Percentiles rank a stretch among this genome's conserved stretches.
Evolutionary conservation across 257 asterid genomes (phyloP).

Genomic region (Penstemon newberryi): DNA sequence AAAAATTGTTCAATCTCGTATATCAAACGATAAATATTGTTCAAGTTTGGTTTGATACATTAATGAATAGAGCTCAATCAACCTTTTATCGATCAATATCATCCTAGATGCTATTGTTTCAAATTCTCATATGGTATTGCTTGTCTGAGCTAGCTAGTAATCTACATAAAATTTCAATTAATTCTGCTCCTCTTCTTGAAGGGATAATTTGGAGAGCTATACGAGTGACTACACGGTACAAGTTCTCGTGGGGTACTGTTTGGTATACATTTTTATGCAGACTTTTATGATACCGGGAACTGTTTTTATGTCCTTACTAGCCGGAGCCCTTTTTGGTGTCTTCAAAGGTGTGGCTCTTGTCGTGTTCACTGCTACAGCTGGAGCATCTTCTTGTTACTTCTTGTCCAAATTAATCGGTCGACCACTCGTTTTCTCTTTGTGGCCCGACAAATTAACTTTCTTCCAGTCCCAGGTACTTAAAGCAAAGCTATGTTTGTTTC

Average conservation of each 20-base stretch:
- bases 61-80: no score
- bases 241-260: slow-evolving; percentile 86
- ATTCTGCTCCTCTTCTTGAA: slow-evolving; percentile 22
- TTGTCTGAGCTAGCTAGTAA: no score
- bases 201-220: slow-evolving; percentile 92
- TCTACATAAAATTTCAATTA: background rate
- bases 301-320: slow-evolving; percentile 90
- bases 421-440: slow-evolving; percentile 79
- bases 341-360: slow-evolving; percentile 87
- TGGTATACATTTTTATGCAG: slow-evolving; percentile 96
- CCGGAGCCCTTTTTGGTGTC: slow-evolving; percentile 91
- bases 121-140: no score
- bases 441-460: slow-evolving; percentile 93
- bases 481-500: no score
- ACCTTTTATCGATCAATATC: no score
- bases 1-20: no score
- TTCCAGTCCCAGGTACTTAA: slow-evolving; percentile 75
- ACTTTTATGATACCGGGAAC: slow-evolving; percentile 99
- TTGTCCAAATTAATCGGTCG: slow-evolving; percentile 87
- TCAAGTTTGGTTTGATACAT: no score
- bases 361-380: slow-evolving; percentile 87
- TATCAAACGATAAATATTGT: no score
- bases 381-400: slow-evolving; percentile 95
- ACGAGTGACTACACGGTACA: slow-evolving; percentile 89
- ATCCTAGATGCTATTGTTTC: no score